Conservation (phyloP, 2,329 filamentous ascomycete genomes). For the Capronia coronata region DNA sequence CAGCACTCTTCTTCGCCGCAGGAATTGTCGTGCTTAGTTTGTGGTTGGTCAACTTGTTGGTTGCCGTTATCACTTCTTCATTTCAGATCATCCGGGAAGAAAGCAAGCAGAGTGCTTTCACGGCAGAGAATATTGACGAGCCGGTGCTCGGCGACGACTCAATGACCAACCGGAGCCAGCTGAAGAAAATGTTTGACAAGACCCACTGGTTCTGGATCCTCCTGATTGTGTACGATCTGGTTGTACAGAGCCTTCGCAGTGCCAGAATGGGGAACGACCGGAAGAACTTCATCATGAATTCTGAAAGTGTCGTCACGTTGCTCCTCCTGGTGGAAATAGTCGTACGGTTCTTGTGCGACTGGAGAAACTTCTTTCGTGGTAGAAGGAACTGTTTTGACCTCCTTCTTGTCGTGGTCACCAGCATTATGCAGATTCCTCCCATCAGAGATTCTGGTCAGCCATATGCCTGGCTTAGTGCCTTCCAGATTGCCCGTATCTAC, state of each 20-base stretch:
- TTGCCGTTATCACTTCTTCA: constrained; percentile 96
- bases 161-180: constrained; percentile 31
- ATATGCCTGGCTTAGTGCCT: constrained; percentile 85
- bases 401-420: constrained; percentile 69
- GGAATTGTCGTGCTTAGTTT: constrained; percentile 86
- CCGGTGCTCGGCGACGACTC: constrained; percentile 23
- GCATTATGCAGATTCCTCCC: constrained; percentile 74
- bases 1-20: constrained; percentile 67
- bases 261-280: constrained; percentile 62
- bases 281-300: constrained; percentile 59
- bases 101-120: constrained; percentile 88
- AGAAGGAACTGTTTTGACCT: constrained; percentile 76
- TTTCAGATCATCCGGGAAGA: constrained; percentile 98
- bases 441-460: constrained; percentile 64
- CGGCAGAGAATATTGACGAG: constrained; percentile 59
- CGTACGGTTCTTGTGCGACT: constrained; percentile 69
- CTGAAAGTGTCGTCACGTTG: constrained; percentile 70
- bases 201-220: constrained; percentile 71
- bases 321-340: constrained; percentile 75
- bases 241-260: constrained; percentile 71
- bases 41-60: constrained; percentile 89
- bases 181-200: constrained; percentile 70
- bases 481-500: constrained; percentile 89
- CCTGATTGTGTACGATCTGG: constrained; percentile 71
- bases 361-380: constrained; percentile 69